Base-by-base conservation (phyloP, 257 asterid species). In the Solanum habrochaites region DNA sequence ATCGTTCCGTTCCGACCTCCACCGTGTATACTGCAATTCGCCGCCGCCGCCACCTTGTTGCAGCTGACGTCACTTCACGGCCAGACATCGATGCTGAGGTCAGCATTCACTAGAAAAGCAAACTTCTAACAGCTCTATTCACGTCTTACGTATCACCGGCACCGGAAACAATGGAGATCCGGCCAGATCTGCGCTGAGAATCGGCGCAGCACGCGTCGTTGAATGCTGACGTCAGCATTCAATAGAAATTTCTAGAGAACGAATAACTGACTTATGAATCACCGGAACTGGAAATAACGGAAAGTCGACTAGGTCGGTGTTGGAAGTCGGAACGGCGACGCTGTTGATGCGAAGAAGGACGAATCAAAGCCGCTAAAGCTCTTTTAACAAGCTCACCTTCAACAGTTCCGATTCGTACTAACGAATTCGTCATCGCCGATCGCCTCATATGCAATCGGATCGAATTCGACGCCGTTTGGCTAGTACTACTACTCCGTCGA, bases 311-410 rank as follows among this genome's bases (percentile, higher is more conserved):
- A 8, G 83, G 90, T 29, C 89, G 87, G 67, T 86, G 89, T 83
- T 49, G 90, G 89, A 90, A 92, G 40, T 85, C 90, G 0, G 88
- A 83, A 0, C 92, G 91, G 86, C 93, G 94, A 42, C 93, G 90
- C 70, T 90, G 93, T 72, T 91, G 92, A 40, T 89, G 93, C 11
- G 93, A 91, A 52, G 94, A 91, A 49, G 93, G 94, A 31, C 93
- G 92, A 78, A 91, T 92, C 89, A 92, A 64, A 23, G 93, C 90
- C 18, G 93, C 92, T 86, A 92, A 37, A 70, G 93, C 90, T 83
- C 92, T 88, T 85, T 74, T 91, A 74, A 87, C 90, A 62, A 88
- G 80, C 0, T 91, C 93, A 3, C 94, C 94, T 31, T 91, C 93
- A 67, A 90, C 92, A 4, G 90, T 87, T n/a, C 91, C 92, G 0